Evolutionary conservation across 1,284 basidiomycete species (phyloP).

Genomic region (Apiotrichum akiyoshidainum): DNA sequence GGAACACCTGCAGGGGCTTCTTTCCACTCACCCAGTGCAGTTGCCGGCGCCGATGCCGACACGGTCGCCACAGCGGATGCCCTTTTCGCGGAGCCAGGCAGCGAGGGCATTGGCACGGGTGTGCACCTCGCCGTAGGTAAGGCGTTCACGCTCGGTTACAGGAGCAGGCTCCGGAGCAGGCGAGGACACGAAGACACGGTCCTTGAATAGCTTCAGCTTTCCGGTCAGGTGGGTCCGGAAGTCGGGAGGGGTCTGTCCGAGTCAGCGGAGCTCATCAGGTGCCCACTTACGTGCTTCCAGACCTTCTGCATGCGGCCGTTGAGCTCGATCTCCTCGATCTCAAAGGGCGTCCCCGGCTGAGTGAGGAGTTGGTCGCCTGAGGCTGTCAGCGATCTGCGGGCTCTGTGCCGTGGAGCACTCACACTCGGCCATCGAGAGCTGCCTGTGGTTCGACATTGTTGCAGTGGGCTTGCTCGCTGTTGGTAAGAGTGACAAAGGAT

Average conservation of each 20-base stretch:
- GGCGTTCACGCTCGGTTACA: slow-evolving; percentile 7
- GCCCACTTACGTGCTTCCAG: slow-evolving; percentile 41
- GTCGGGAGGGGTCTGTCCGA: slow-evolving; percentile 31
- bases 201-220: slow-evolving; percentile 18
- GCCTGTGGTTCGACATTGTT: background rate
- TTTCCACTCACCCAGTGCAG: slow-evolving; percentile 12
- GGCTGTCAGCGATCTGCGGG: background rate
- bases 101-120: slow-evolving; percentile 25
- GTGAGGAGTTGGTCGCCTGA: slow-evolving; percentile 41
- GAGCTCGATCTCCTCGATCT: slow-evolving; percentile 35
- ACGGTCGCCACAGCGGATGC: slow-evolving; percentile 30
- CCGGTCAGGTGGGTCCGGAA: slow-evolving; percentile 32
- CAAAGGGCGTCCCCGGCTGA: slow-evolving; percentile 35
- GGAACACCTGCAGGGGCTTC: too few species aligned
- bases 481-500: background rate
- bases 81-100: slow-evolving; percentile 29
- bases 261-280: background rate
- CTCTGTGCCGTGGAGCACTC: background rate
- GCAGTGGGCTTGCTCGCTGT: background rate
- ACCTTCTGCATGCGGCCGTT: slow-evolving; percentile 27
- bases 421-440: slow-evolving; percentile 10
- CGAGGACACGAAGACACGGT: slow-evolving; percentile 31
- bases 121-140: slow-evolving; percentile 33
- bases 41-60: slow-evolving; percentile 41
- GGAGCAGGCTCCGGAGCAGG: slow-evolving; percentile 13